Evolutionary conservation across 2,329 filamentous ascomycete species (phyloP), one percentile per base, ranked within the genome.

Genomic region (Botrytis medusae): DNA sequence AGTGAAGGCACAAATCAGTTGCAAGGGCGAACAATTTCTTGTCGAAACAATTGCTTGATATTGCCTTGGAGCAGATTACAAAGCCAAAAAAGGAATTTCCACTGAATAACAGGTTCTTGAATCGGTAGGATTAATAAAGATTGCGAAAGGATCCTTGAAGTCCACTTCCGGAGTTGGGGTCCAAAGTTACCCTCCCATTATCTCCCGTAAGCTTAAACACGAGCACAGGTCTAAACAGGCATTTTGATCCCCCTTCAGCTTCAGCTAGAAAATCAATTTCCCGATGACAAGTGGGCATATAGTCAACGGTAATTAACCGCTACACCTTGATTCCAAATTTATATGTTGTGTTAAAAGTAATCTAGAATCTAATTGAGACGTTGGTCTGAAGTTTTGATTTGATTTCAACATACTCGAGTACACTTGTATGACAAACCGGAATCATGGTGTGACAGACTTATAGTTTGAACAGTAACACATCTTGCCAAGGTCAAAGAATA

Each of bases 121-220:
- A 57, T 29, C 25, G 65, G 63, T 40, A 69, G 71, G 40, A 72
- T 69, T n/a, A 10, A 37, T 59, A 34, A 60, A 48, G 40, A 61
- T 72, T 60, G 54, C 22, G 16, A 59, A 68, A 16, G 63, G 40
- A 68, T 60, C 25, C 48, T 29, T 34, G 12, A 22, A 42, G 32
- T 34, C 40, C 32, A 46, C 46, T 44, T 63, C 48, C n/a, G 54
- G 48, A 59, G 14, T 72, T 72, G 71, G 71, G 71, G 71, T 69
- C 71, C 62, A 59, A 48, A 60, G 37, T n/a, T 34, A 69, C 25
- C n/a, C n/a, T 68, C 16, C 18, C 34, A 57, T n/a, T 29, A 40
- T 69, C 54, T 72, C 37, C 71, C 63, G 63, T 72, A 69, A 72
- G 71, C 71, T n/a, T 22, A 25, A 60, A 62, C n/a, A 44, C 54